phyloP scores from a whole-genome alignment of 2,329 filamentous ascomycete species.

The Fusarium sp. region DNA sequence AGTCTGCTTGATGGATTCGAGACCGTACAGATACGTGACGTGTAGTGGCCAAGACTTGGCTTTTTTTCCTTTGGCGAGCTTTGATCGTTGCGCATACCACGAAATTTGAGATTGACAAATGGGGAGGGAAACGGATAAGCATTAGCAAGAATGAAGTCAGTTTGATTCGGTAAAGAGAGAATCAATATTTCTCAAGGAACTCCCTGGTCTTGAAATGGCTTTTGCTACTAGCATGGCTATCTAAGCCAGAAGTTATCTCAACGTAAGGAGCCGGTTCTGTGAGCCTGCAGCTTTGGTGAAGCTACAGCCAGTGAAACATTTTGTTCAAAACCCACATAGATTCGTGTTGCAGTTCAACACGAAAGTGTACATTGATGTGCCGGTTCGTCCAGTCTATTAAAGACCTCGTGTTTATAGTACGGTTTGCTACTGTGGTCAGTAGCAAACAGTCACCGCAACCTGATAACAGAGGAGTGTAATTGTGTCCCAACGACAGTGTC shows the following conservation, averaged over 20 bases:
- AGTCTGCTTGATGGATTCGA: constrained; percentile 45
- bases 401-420: not conserved
- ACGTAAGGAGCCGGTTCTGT: not conserved
- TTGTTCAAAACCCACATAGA: not conserved
- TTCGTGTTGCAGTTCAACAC: not conserved
- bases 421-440: not conserved
- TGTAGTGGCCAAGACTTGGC: constrained; percentile 33
- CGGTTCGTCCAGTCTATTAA: no score
- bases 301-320: not conserved
- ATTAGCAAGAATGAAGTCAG: constrained; percentile 40
- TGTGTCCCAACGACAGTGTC: not conserved
- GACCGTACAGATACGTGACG: constrained; percentile 47
- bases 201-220: not conserved
- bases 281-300: not conserved
- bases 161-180: constrained; percentile 29
- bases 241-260: not conserved
- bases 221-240: not conserved
- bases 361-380: no score
- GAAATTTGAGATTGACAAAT: constrained; percentile 29
- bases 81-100: constrained; percentile 33
- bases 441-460: not conserved
- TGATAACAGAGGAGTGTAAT: not conserved
- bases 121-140: constrained; percentile 22
- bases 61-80: constrained; percentile 20
- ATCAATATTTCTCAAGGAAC: not conserved